Evolutionary conservation across 2,329 filamentous ascomycete genomes (phyloP), one percentile per base, ranked within the genome.

Genomic region (Apiospora kogelbergensis): DNA sequence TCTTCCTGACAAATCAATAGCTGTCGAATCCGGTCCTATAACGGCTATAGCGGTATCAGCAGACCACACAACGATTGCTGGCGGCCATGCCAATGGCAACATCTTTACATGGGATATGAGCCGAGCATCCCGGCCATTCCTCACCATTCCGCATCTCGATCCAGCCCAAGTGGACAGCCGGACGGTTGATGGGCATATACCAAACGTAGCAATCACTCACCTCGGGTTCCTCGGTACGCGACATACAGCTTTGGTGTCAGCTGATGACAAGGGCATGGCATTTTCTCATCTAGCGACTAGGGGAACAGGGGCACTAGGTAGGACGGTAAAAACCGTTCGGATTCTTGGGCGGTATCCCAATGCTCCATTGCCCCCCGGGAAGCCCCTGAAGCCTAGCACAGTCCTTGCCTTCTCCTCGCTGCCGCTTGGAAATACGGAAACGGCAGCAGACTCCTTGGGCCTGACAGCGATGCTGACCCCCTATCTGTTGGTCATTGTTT

Each of bases 31-130:
- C 72, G 97, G 96, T 1, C 84, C 94, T 63, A 87, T 99, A 65
- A 97, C 94, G 5, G 88, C 96, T 1, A 84, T 99, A 69, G 94
- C 96, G 6, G 90, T 98, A 69, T 97, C 96, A 37, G 95, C 95
- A 22, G 96, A 99, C 77, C 94, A 98, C 79, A 92, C 93, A 1
- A 97, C 95, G 0, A 87, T 99, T 72, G 96, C 94, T 42, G 93
- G 91, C 45, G 96, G 96, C 3, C 95, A 99, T 85, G 91, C 90
- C 0, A 93, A 91, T 74, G 97, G 96, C 3, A 91, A 90, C 77
- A 97, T 99, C 67, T 98, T 98, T 77, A 99, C 95, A 0, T 99
- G 97, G 97, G 97, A 99, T 78, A 91, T 95, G 15, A 88, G 89
- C 48, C 88, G 92, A 69, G 88, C 92, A n/a, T 90, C 94, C 3